Base-by-base conservation (phyloP, 176 grass and related monocot genomes). In the Olyra latifolia region DNA sequence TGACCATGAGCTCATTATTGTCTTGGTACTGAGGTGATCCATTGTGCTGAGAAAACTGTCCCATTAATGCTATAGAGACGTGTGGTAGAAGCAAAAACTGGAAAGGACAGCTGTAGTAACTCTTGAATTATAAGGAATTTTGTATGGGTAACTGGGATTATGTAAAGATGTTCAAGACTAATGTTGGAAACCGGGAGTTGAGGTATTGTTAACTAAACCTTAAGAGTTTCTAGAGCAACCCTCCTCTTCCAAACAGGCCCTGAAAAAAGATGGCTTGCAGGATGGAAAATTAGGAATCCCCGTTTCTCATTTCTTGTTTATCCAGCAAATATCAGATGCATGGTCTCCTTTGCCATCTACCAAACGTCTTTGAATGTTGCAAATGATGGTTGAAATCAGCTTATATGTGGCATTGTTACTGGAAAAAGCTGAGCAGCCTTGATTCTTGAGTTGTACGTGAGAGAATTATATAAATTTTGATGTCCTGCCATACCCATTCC, bases 401-500 rank as follows among this genome's bases (percentile, higher is more conserved):
- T 42, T 68, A 14, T 14, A 7, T 45, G 40, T 45, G 65, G n/a
- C 20, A 66, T 66, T 66, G 40, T 12, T 38, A 38, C 44, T 24
- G 65, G 38, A 68, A 68, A 17, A 28, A 44, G 41, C 11, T 19
- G 17, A n/a, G 44, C 43, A 50, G 16, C 16, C 11, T 53, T 54
- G 24, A 72, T 82, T 72, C 27, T 17, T 32, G 19, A 81, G 66
- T 11, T 71, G 5, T 59, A 84, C 28, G 69, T 76, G n/a, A 75
- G 35, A 46, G 7, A 56, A 46, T 40, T 60, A 20, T 85, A 38
- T 53, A 48, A 8, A 16, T 66, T 66, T 27, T 54, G 28, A n/a
- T 78, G 23, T 52, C 23, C 7, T 54, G 32, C 11, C 4, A 7
- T 20, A 41, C 32, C 3, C 8, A 42, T 11, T 32, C 27, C 8